Evolutionary conservation across 2,329 filamentous ascomycete genomes (phyloP).

Genomic region (Coleophoma crateriformis): DNA sequence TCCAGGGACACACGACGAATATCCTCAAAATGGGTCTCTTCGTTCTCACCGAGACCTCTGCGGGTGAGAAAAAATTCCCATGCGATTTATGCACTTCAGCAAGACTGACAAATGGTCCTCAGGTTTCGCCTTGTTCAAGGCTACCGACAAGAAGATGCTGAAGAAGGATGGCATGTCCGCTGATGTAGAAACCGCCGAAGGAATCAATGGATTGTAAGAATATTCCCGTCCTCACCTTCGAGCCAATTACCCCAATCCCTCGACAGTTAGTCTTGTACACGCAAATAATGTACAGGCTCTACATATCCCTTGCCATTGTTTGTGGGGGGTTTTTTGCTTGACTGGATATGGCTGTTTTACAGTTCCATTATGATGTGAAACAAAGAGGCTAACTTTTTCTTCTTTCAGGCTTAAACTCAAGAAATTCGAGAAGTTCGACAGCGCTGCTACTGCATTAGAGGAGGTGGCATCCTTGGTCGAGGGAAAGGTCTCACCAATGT

Average conservation of each 20-base stretch:
- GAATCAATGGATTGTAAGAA: slow-evolving; percentile 76
- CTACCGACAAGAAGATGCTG: slow-evolving; percentile 96
- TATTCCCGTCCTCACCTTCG: slow-evolving; percentile 16
- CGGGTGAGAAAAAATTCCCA: slow-evolving; percentile 46
- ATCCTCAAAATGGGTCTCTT: slow-evolving; percentile 74
- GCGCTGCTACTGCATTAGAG: slow-evolving; percentile 81
- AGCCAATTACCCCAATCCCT: slow-evolving; percentile 1
- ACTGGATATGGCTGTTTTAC: background rate
- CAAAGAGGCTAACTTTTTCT: slow-evolving; percentile 5
- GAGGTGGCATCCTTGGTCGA: slow-evolving; percentile 86
- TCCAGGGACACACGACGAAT: background rate
- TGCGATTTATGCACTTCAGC: background rate
- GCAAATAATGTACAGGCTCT: too few species aligned
- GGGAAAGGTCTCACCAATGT: slow-evolving; percentile 87
- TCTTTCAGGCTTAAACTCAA: slow-evolving; percentile 77
- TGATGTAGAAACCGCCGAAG: slow-evolving; percentile 74
- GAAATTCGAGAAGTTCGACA: slow-evolving; percentile 96
- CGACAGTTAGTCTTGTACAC: too few species aligned
- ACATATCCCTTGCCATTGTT: too few species aligned
- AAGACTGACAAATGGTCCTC: slow-evolving; percentile 8
- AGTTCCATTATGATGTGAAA: too few species aligned
- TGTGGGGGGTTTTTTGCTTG: background rate
- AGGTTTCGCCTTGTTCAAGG: slow-evolving; percentile 97
- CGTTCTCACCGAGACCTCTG: slow-evolving; percentile 89
- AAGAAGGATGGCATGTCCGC: slow-evolving; percentile 76